Evolutionary conservation across 805 yeast species (phyloP).

Genomic region (Wickerhamiella azyma): DNA sequence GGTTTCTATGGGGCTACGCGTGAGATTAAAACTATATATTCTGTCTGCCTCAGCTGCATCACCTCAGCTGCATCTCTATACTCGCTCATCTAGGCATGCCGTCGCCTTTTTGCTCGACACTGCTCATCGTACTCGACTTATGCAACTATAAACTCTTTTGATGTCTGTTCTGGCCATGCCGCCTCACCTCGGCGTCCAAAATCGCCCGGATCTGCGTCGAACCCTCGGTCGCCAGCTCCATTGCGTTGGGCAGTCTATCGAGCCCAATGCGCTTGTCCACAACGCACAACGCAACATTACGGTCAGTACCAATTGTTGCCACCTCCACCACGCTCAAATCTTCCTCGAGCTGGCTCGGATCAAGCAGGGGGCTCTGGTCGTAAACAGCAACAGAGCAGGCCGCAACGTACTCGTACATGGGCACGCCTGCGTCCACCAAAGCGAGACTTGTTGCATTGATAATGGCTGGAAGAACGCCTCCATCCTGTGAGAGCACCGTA

Average conservation of each 20-base stretch:
- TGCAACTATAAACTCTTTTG: not conserved
- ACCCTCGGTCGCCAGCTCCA: slow-evolving; percentile 79
- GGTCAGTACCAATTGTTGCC: slow-evolving; percentile 73
- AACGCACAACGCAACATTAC: slow-evolving; percentile 60
- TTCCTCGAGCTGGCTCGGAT: slow-evolving; percentile 72
- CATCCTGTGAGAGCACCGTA: slow-evolving; percentile 79
- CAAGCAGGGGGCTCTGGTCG: slow-evolving; percentile 68
- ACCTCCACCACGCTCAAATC: slow-evolving; percentile 72
- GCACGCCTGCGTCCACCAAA: slow-evolving; percentile 85
- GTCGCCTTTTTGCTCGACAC: too few relatives aligned
- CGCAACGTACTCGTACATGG: slow-evolving; percentile 81
- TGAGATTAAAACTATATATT: too few relatives aligned
- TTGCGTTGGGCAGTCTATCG: slow-evolving; percentile 59
- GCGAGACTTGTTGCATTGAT: slow-evolving; percentile 82
- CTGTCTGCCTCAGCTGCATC: too few relatives aligned
- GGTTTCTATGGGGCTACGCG: too few relatives aligned
- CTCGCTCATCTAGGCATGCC: too few relatives aligned
- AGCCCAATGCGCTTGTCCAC: slow-evolving; percentile 76
- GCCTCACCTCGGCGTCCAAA: slow-evolving; percentile 76
- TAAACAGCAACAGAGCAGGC: slow-evolving; percentile 68
- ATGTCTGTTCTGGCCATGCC: slow-evolving; percentile 37
- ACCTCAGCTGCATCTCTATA: too few relatives aligned
- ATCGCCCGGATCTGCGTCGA: slow-evolving; percentile 66
- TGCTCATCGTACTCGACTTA: too few relatives aligned
- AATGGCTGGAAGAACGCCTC: slow-evolving; percentile 68